Conservation (phyloP, 768 basidiomycete species). For the Coprinellus aureogranulatus region DNA sequence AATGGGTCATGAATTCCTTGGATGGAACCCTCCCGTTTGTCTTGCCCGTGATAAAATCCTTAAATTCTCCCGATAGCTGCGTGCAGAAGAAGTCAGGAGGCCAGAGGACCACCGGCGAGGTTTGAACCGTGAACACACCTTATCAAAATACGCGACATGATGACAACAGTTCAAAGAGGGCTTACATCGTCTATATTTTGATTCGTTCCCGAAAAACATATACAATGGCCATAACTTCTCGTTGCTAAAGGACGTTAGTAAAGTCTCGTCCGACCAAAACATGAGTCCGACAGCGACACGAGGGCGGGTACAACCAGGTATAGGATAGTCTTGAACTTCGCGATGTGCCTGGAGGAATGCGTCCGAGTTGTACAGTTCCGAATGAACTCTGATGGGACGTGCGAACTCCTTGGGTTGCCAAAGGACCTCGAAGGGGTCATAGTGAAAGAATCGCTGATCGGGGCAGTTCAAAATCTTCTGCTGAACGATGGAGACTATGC, state of each 20-base stretch:
- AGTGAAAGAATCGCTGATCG: not conserved
- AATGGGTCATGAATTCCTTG: constrained; percentile 18
- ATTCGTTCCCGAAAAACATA: constrained; percentile 29
- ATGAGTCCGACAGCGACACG: constrained; percentile 19
- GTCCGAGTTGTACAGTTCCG: constrained; percentile 5
- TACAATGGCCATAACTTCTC: constrained; percentile 33
- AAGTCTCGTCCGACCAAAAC: constrained; percentile 28
- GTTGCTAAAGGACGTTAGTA: constrained; percentile 22
- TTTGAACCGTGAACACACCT: not conserved
- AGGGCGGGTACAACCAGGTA: not conserved
- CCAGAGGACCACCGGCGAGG: no score
- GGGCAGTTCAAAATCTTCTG: not conserved
- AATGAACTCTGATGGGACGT: not conserved
- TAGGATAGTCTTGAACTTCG: not conserved
- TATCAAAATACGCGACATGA: constrained; percentile 31
- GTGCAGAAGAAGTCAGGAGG: no score
- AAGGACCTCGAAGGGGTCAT: not conserved
- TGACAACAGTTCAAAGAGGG: constrained; percentile 23
- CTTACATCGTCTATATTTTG: constrained; percentile 29
- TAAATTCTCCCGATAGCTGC: constrained; percentile 1
- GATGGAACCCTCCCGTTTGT: not conserved
- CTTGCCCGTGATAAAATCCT: not conserved
- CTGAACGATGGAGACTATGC: not conserved
- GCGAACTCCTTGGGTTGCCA: constrained; percentile 3
- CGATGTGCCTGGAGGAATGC: constrained; percentile 7